These are phyloP conservation scores for Xylaria intraflava DNA, from an alignment of 495 filamentous ascomycete genomes.

Conservation along the genomic window DNA sequence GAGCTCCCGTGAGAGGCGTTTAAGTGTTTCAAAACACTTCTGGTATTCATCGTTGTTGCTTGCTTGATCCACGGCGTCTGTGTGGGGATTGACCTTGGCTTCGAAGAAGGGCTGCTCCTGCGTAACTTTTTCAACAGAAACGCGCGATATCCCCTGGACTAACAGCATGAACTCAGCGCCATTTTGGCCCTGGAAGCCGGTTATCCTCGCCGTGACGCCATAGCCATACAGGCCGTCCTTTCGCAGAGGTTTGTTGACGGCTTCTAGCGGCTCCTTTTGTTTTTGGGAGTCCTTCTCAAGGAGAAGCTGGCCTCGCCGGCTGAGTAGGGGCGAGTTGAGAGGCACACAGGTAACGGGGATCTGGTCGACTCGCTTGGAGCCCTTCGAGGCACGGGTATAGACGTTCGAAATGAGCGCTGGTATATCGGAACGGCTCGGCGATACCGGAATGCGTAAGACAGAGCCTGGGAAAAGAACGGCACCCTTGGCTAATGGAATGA, in stretches of 20 bases:
- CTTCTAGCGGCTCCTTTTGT: slow-evolving; percentile 49
- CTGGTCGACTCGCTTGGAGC: slow-evolving; percentile 53
- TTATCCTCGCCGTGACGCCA: slow-evolving; percentile 75
- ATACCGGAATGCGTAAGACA: slow-evolving; percentile 66
- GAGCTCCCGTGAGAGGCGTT: slow-evolving; percentile 75
- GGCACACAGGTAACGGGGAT: slow-evolving; percentile 80
- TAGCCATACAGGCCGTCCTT: slow-evolving; percentile 69
- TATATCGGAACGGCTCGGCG: slow-evolving; percentile 70
- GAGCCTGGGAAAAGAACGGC: slow-evolving; percentile 75
- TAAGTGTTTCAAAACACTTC: slow-evolving; percentile 69
- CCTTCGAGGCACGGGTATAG: slow-evolving; percentile 58
- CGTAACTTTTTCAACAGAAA: slow-evolving; percentile 65
- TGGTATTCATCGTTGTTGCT: slow-evolving; percentile 29
- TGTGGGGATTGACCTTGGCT: slow-evolving; percentile 53
- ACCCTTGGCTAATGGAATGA: slow-evolving; percentile 69
- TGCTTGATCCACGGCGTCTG: slow-evolving; percentile 21
- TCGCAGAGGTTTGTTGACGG: slow-evolving; percentile 44
- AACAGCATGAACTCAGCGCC: slow-evolving; percentile 74
- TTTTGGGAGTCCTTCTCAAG: slow-evolving; percentile 42
- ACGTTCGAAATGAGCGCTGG: slow-evolving; percentile 72
- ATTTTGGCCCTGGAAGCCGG: slow-evolving; percentile 71
- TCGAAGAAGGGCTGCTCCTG: slow-evolving; percentile 83
- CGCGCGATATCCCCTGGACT: slow-evolving; percentile 76
- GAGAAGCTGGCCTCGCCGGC: slow-evolving; percentile 62
- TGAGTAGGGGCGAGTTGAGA: slow-evolving; percentile 61